These are phyloP conservation scores for Triglochin maritima DNA, from an alignment of 106 monocot species.

Conservation along the genomic window DNA sequence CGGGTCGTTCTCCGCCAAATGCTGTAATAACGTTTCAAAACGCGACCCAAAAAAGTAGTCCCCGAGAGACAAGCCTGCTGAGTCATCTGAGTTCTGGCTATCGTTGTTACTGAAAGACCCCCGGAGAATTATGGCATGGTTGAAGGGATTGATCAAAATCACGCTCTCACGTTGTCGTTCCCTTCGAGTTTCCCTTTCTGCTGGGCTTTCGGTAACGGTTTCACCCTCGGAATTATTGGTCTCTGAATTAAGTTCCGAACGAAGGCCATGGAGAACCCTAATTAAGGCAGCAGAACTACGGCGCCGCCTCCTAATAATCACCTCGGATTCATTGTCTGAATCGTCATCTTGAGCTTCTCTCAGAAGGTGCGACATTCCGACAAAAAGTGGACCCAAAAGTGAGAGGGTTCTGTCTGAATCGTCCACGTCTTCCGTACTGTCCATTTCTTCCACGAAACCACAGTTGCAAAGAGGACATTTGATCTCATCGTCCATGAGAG, in stretches of 20 bases:
- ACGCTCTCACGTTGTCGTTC: too few relatives aligned
- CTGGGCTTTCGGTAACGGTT: slow-evolving; percentile 21
- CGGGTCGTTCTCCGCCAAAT: slow-evolving; percentile 15
- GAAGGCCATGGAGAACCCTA: slow-evolving; percentile 24
- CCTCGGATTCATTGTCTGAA: slow-evolving; percentile 12
- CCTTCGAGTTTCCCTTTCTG: slow-evolving; percentile 9
- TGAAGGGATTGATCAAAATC: too few relatives aligned
- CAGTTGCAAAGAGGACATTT: slow-evolving; percentile 55
- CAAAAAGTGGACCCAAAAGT: slow-evolving; percentile 42
- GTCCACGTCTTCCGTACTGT: slow-evolving; percentile 12
- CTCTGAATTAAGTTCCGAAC: slow-evolving; percentile 9
- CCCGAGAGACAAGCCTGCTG: slow-evolving; percentile 1
- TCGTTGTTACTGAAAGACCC: slow-evolving; percentile 8
- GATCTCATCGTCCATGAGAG: slow-evolving; percentile 39
- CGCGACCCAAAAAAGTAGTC: slow-evolving; percentile 9
- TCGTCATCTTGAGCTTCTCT: slow-evolving; percentile 21
- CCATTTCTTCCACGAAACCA: slow-evolving; percentile 64
- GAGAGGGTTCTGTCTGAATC: slow-evolving; percentile 25
- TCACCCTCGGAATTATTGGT: slow-evolving; percentile 13
- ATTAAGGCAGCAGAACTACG: slow-evolving; percentile 29
- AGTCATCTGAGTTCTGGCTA: slow-evolving; percentile 4
- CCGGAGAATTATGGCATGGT: slow-evolving; percentile 14
- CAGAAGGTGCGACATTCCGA: slow-evolving; percentile 53
- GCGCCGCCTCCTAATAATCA: slow-evolving; percentile 17
- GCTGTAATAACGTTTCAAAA: slow-evolving; percentile 12